These are phyloP conservation scores for Mimosa pudica DNA, from an alignment of 306 rosid genomes.

Conservation along the genomic window DNA sequence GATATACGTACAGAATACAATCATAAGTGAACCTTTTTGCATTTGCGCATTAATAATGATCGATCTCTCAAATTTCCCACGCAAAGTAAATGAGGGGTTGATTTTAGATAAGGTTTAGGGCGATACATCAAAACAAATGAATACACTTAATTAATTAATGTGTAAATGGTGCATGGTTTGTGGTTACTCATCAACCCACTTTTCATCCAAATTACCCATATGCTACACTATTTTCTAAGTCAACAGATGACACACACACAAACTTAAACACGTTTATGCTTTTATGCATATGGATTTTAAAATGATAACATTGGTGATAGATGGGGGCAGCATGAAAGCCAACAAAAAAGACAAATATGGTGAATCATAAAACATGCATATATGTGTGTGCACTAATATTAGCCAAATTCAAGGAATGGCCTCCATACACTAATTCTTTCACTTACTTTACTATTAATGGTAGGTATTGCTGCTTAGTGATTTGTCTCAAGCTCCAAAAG, in stretches of 20 bases:
- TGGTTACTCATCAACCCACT: slow-evolving; percentile 25
- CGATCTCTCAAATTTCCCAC: neutral
- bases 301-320: neutral
- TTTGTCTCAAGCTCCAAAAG: neutral
- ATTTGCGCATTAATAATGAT: neutral
- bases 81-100: slow-evolving; percentile 5
- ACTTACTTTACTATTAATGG: neutral
- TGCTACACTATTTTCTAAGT: neutral
- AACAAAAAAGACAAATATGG: neutral
- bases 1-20: neutral
- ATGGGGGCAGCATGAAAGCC: neutral
- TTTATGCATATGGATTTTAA: neutral
- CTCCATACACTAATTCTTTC: neutral
- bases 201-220: neutral
- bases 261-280: neutral
- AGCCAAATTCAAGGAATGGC: neutral
- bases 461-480: neutral
- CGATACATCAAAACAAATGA: slow-evolving; percentile 20
- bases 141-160: neutral
- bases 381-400: neutral
- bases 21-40: neutral
- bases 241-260: neutral
- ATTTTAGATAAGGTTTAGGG: slow-evolving; percentile 32
- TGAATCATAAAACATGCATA: neutral
- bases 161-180: neutral